phyloP scores from a whole-genome alignment of 2,329 filamentous ascomycete species.

The Pleoardoris graminearum region DNA sequence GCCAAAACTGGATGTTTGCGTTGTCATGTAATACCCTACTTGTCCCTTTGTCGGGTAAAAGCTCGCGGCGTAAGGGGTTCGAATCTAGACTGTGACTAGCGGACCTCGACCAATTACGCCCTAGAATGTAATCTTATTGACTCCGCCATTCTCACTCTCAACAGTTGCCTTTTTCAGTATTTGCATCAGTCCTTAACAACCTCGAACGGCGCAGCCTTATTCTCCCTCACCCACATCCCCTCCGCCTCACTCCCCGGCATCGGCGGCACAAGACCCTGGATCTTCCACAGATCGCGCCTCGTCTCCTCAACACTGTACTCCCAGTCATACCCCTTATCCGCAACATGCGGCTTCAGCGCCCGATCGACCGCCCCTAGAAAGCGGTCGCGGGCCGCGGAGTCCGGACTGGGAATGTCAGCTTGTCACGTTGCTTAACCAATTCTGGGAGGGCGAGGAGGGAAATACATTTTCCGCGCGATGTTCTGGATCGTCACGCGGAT shows the following conservation, averaged over 20 bases:
- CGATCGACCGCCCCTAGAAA: slow-evolving; percentile 35
- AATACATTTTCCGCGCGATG: slow-evolving; percentile 33
- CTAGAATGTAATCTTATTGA: not conserved
- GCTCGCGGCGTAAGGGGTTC: not conserved
- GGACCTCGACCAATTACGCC: not conserved
- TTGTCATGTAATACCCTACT: slow-evolving; percentile 17
- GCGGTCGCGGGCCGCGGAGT: slow-evolving; percentile 10
- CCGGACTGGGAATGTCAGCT: not conserved
- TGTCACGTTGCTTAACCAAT: not conserved
- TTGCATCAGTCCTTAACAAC: slow-evolving; percentile 14
- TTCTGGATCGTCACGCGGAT: slow-evolving; percentile 43
- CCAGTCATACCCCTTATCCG: slow-evolving; percentile 50
- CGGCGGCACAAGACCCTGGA: slow-evolving; percentile 48
- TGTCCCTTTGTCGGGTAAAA: not conserved
- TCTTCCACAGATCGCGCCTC: slow-evolving; percentile 50
- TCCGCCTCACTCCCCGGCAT: slow-evolving; percentile 42
- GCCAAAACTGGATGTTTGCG: slow-evolving; percentile 14
- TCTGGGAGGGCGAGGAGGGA: not conserved
- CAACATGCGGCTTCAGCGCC: slow-evolving; percentile 46
- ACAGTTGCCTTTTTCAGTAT: too few species aligned
- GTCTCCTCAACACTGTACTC: slow-evolving; percentile 52
- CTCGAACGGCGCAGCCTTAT: slow-evolving; percentile 26
- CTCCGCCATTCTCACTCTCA: too few species aligned
- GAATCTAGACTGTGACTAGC: not conserved
- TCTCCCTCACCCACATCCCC: slow-evolving; percentile 36